phyloP scores from a whole-genome alignment of 768 basidiomycete genomes.

The Clitopilus hobsonii region DNA sequence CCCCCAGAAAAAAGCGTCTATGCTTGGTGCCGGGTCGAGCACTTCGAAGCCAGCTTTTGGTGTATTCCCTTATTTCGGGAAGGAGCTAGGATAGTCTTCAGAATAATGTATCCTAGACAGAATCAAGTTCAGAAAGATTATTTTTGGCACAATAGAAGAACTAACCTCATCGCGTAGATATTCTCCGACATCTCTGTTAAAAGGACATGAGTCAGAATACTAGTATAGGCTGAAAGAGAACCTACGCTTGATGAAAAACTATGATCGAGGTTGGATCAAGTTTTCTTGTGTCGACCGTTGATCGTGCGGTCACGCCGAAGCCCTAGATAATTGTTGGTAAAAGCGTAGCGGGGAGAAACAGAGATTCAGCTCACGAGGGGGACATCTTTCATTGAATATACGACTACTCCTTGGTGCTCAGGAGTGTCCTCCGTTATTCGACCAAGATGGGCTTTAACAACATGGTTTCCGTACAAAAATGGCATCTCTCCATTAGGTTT shows the following conservation, averaged over 20 bases:
- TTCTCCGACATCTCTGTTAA: conserved; percentile 94
- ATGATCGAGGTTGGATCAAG: conserved; percentile 95
- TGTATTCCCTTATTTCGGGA: conserved; percentile 1
- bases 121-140: conserved; percentile 4
- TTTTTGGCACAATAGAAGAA: conserved; percentile 2
- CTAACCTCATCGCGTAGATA: conserved; percentile 93
- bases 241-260: conserved; percentile 97
- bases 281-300: conserved; percentile 94
- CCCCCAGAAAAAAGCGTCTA: not conserved
- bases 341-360: not conserved
- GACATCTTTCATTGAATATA: conserved; percentile 93
- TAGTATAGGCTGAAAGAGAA: conserved; percentile 9
- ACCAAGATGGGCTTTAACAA: conserved; percentile 97
- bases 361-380: conserved; percentile 75
- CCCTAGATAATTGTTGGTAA: conserved; percentile 46
- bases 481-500: conserved; percentile 99
- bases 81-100: conserved; percentile 23
- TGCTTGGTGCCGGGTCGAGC: conserved; percentile 23
- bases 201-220: conserved; percentile 6
- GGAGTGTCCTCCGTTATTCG: conserved; percentile 98
- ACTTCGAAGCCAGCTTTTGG: conserved; percentile 32
- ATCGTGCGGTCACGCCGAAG: conserved; percentile 95
- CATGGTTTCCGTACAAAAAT: conserved; percentile 97
- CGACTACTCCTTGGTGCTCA: conserved; percentile 97
- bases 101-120: conserved; percentile 71